Conservation (phyloP, 106 monocot genomes). For the Gastrodia elata region DNA sequence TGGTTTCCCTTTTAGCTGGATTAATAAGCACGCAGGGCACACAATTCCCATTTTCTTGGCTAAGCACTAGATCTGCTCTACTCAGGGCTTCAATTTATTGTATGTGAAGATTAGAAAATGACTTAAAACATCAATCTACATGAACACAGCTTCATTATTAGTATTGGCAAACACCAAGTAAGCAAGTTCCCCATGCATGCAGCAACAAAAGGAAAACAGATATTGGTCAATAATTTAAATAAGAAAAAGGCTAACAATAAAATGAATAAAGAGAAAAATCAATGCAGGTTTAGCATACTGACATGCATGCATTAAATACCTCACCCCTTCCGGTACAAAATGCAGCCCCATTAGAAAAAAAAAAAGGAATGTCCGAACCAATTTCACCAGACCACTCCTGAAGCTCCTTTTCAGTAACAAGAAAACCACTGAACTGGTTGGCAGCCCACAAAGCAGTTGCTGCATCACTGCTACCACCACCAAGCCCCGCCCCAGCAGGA, state of each 20-base stretch:
- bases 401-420: conserved; percentile 84
- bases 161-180: not conserved
- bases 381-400: conserved; percentile 94
- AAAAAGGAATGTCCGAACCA: conserved; percentile 96
- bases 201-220: not conserved
- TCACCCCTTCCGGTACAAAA: conserved; percentile 98
- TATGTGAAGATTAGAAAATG: not conserved
- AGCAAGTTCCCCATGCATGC: not conserved
- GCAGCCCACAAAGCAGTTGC: conserved; percentile 99
- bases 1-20: too few species aligned
- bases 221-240: not conserved
- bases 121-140: not conserved
- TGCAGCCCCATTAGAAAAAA: conserved; percentile 93
- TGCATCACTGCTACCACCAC: conserved; percentile 98
- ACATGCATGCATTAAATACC: conserved; percentile 28
- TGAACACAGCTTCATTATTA: not conserved
- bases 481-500: conserved; percentile 96
- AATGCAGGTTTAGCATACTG: not conserved
- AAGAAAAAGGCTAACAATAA: not conserved
- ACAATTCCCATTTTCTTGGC: not conserved
- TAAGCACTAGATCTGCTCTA: not conserved
- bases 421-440: conserved; percentile 77
- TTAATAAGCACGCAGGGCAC: not conserved
- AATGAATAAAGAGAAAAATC: not conserved
- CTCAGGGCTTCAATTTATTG: not conserved